Base-by-base conservation (phyloP, 1,284 basidiomycete genomes). In the Malassezia psittaci region DNA sequence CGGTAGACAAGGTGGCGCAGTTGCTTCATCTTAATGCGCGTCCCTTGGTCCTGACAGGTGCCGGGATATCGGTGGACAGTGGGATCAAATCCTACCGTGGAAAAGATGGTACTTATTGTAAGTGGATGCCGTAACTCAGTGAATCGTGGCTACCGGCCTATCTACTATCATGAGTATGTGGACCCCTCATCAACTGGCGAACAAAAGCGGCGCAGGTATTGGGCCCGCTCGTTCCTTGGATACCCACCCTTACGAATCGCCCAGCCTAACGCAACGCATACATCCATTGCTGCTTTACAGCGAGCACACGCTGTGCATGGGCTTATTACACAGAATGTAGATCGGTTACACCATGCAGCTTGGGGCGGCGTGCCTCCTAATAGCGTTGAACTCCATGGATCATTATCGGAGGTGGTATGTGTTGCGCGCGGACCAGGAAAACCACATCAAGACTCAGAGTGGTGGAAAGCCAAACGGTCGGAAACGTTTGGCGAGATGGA, bases 81-180 rank as follows among this genome's bases (percentile, higher is more conserved):
- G 72, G 71, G 9, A 74, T 75, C 36, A 61, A 66, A n/a, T 66
- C 72, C 10, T 75, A 75, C 52, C 63, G 74, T 5, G 72, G 72
- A 9, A 60, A 60, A 19, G 60, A 66, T 29, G 72, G 72, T 0
- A 67, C 70, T 39, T 74, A 74, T 48, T 58, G 48, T 51, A 32
- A 21, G 49, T 51, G 56, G 3, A 0, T 6, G 18, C 13, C 35
- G 9, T 18, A 18, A 32, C 24, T 11, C 18, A 11, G 60, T 69
- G 5, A 66, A 74, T 57, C 65, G 64, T 45, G 63, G 67, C 1
- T 74, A 72, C 45, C 51, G 72, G 1, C 74, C 74, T 1, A 75
- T 75, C 53, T 75, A 68, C 47, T 74, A 63, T 48, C 69, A 72
- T 48, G 69, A 70, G 54, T 75, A 74, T 34, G 55, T 60, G 41